Conservation (phyloP, 2,329 filamentous ascomycete species). For the Aurifilum marmelostoma region DNA sequence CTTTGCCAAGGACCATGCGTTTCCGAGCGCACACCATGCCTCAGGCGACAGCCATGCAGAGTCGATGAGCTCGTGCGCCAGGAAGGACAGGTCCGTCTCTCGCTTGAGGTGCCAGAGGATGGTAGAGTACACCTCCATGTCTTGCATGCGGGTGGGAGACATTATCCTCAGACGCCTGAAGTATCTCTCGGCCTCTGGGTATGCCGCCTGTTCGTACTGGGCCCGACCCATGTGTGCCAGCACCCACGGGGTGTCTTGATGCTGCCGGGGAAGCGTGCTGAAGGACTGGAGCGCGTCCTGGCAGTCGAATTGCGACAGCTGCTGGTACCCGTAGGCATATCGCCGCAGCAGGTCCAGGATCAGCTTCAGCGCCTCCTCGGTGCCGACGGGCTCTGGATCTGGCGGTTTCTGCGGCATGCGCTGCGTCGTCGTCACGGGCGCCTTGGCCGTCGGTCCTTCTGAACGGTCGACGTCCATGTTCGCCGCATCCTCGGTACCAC, state of each 20-base stretch:
- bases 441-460: slow-evolving; percentile 56
- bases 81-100: slow-evolving; percentile 86
- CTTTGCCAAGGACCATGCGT: slow-evolving; percentile 88
- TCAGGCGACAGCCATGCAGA: slow-evolving; percentile 87
- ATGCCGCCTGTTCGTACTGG: slow-evolving; percentile 87
- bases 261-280: slow-evolving; percentile 68
- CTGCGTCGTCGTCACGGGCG: slow-evolving; percentile 43
- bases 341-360: slow-evolving; percentile 81
- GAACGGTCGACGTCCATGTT: slow-evolving; percentile 71
- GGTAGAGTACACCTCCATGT: slow-evolving; percentile 98
- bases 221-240: slow-evolving; percentile 88
- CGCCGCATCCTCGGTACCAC: slow-evolving; percentile 65
- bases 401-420: slow-evolving; percentile 43
- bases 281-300: slow-evolving; percentile 76
- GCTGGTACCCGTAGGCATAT: slow-evolving; percentile 78
- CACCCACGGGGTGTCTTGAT: slow-evolving; percentile 93
- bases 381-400: slow-evolving; percentile 62
- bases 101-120: slow-evolving; percentile 98
- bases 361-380: slow-evolving; percentile 76
- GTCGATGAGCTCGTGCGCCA: slow-evolving; percentile 89
- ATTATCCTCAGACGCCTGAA: slow-evolving; percentile 80
- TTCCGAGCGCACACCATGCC: slow-evolving; percentile 94
- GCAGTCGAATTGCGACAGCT: slow-evolving; percentile 78
- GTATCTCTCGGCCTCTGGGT: slow-evolving; percentile 82
- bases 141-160: slow-evolving; percentile 80